Evolutionary conservation across 1,284 basidiomycete species (phyloP).

Genomic region (Fomitopsis betulina): DNA sequence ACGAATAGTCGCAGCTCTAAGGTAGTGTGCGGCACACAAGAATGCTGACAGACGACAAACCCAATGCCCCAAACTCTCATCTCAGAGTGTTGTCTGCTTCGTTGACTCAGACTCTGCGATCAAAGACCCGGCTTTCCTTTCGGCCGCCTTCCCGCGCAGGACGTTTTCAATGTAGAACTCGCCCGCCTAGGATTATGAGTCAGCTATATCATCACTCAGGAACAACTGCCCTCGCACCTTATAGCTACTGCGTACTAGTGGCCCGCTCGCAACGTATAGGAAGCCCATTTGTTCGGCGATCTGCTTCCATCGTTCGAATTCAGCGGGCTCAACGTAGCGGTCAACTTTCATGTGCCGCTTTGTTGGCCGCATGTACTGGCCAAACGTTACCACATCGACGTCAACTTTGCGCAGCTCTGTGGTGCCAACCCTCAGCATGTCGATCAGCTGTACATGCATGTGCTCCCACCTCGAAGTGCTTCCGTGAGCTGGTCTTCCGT

Average conservation of each 20-base stretch:
- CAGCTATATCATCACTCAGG: not conserved
- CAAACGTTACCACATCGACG: slow-evolving; percentile 98
- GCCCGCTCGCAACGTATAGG: slow-evolving; percentile 96
- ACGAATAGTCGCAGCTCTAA: no score
- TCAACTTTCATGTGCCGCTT: slow-evolving; percentile 99
- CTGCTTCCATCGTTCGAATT: slow-evolving; percentile 91
- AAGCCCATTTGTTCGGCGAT: slow-evolving; percentile 93
- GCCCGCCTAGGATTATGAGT: slow-evolving; percentile 56
- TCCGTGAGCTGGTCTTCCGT: slow-evolving; percentile 79
- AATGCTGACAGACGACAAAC: not conserved
- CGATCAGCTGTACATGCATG: not conserved
- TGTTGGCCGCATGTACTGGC: slow-evolving; percentile 99
- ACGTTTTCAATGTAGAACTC: slow-evolving; percentile 94
- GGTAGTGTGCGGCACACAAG: not conserved
- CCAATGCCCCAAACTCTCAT: not conserved
- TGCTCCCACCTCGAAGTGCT: slow-evolving; percentile 70
- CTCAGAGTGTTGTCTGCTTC: not conserved
- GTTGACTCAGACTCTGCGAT: slow-evolving; percentile 16
- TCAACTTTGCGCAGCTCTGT: slow-evolving; percentile 82
- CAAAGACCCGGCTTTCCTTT: slow-evolving; percentile 37
- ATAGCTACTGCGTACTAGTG: slow-evolving; percentile 94
- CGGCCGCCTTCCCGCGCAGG: slow-evolving; percentile 52
- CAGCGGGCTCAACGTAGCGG: slow-evolving; percentile 90
- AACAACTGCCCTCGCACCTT: slow-evolving; percentile 57
- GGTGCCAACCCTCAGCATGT: slow-evolving; percentile 2